Evolutionary conservation across 805 yeast species (phyloP), one percentile per base, ranked within the genome.

Genomic region (Babjeviella inositovora): DNA sequence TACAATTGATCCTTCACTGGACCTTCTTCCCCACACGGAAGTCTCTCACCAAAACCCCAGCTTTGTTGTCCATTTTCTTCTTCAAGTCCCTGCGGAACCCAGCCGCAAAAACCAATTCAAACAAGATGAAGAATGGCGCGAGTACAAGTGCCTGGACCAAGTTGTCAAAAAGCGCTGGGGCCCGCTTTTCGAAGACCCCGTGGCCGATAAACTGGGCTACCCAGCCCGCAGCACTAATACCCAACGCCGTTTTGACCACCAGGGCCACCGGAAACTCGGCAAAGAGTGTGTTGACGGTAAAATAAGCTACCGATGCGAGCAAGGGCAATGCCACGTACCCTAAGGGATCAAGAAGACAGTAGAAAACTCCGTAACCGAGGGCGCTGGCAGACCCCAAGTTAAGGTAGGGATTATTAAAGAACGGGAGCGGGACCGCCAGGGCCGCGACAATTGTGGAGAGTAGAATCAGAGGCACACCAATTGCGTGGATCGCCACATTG

Each of bases 61-160:
- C 70, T 34, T 51, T 35, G 23, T 39, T 45, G 26, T 63, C 59
- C 58, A 75, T 67, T 5, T 41, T 35, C 26, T 48, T 53, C 28
- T 68, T 55, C 25, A 74, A 44, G 14, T 61, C 66, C 25, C 45
- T 45, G 34, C 68, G 57, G 37, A 50, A 62, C 0, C 95, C 95
- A n/a, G 70, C 34, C 26, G 50, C 43, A 36, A 81, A 80, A 8
- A 79, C 58, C 3, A 74, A 38, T 43, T 90, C 97, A 43, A 72
- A 80, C 8, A 72, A 52, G 4, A 84, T 93, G 42, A 87, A 85
- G 39, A 67, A 82, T 1, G 97, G 97, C 1, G 97, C 97, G 31
- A 85, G 53, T 0, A 87, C 82, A 11, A 87, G 43, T 4, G 96
- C 90, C 40, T 84, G 96, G 5, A 73, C 50, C 21, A 82, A 51